Evolutionary conservation across 148 eudicot genomes (phyloP).

Genomic region (Spergularia marina): DNA sequence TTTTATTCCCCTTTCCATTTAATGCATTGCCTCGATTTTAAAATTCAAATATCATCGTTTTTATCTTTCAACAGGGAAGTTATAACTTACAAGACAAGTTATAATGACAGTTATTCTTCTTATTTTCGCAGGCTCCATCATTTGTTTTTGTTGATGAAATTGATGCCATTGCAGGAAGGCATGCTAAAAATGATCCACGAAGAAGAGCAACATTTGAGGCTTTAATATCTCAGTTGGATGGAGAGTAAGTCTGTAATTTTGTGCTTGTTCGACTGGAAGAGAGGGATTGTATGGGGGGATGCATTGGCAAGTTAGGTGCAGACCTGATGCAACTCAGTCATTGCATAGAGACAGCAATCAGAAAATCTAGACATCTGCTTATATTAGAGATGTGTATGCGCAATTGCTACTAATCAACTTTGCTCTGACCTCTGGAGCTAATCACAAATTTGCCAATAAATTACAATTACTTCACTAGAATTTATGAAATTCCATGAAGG

Average conservation of each 20-base stretch:
- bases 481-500: no score
- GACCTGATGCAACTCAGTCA: not conserved
- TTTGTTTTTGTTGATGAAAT: slow-evolving; percentile 93
- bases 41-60: not conserved
- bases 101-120: slow-evolving; percentile 6
- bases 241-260: slow-evolving; percentile 60
- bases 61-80: not conserved
- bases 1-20: not conserved
- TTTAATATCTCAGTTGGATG: slow-evolving; percentile 80
- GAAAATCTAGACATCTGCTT: not conserved
- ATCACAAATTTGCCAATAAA: not conserved
- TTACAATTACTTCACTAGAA: not conserved
- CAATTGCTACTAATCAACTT: not conserved
- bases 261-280: not conserved
- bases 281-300: no score
- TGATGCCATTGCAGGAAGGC: slow-evolving; percentile 92
- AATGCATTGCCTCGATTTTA: not conserved
- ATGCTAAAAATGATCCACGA: slow-evolving; percentile 81
- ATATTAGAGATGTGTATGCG: not conserved
- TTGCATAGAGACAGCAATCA: not conserved
- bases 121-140: slow-evolving; percentile 70
- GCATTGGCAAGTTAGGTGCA: not conserved
- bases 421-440: not conserved
- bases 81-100: not conserved
- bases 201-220: slow-evolving; percentile 84